A percentile compares a stretch with the other conserved stretches of the same genome.
Conservation (phyloP, 768 basidiomycete species). For the Neoboletus subvelutipes region DNA sequence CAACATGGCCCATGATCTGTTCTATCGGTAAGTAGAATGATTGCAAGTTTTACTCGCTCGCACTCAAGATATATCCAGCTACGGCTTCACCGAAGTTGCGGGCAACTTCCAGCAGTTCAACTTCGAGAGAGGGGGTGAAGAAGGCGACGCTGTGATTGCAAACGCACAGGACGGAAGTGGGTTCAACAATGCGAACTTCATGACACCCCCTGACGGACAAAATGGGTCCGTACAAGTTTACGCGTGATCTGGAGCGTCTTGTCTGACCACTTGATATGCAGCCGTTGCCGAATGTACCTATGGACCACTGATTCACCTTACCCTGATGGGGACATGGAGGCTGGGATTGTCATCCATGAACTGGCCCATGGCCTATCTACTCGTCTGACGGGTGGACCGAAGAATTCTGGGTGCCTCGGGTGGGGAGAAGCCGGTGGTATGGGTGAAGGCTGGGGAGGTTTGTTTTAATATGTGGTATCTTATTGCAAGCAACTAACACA, state of each 20-base stretch:
- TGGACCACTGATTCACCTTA: constrained; percentile 92
- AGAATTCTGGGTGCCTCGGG: constrained; percentile 89
- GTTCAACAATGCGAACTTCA: constrained; percentile 91
- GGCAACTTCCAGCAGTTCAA: constrained; percentile 99
- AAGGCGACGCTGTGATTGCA: constrained; percentile 87
- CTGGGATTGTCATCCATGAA: constrained; percentile 95
- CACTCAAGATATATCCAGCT: constrained; percentile 41
- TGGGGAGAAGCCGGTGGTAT: constrained; percentile 97
- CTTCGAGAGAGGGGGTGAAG: constrained; percentile 85
- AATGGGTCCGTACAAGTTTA: constrained; percentile 49
- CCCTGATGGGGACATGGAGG: constrained; percentile 93
- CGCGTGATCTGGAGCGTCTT: neutral
- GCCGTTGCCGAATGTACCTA: constrained; percentile 91
- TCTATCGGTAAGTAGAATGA: constrained; percentile 52
- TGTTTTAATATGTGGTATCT: constrained; percentile 7
- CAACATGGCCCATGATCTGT: constrained; percentile 81
- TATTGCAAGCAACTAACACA: neutral
- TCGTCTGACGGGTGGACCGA: constrained; percentile 90
- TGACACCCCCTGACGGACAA: constrained; percentile 81
- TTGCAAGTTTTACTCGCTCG: neutral
- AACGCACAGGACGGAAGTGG: constrained; percentile 96
- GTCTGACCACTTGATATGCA: constrained; percentile 2
- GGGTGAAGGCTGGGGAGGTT: constrained; percentile 96
- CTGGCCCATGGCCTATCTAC: constrained; percentile 88
- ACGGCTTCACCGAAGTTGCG: constrained; percentile 87